Base-by-base conservation (phyloP, 139 green algal species). In the Desmodesmus armatus region DNA sequence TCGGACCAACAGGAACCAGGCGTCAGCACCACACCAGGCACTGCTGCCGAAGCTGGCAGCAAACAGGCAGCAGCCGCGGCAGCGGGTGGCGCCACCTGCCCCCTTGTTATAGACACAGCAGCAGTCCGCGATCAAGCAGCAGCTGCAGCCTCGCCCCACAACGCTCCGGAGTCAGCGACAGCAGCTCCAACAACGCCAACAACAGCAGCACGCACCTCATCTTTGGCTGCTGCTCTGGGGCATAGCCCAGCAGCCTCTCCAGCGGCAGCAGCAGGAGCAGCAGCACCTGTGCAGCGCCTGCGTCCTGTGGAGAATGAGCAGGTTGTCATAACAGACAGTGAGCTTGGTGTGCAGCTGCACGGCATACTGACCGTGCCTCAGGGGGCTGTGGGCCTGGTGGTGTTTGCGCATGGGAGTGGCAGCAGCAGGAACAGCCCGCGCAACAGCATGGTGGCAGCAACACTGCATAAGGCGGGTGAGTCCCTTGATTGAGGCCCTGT, bases 391-490 rank as follows among this genome's bases (percentile, higher is more conserved):
- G 85, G 78, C 47, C 33, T 82, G 35, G 77, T 81, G 2, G 53
- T 86, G 5, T 85, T 86, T 85, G 85, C 78, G 41, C 75, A 88
- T 53, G 85, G 74, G 70, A 89, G 85, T 67, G 78, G 85, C 69
- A 86, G 69, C 70, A 89, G 88, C 65, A 83, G 84, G 65, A 44
- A 74, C 47, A 80, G 75, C 63, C 84, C 84, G 3, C 25, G 84
- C 6, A 88, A 88, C 74, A 71, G 44, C 17, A 35, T 65, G 53
- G 83, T 87, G 73, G 83, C 83, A 7, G 31, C 49, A 25, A 41
- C 37, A 43, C 80, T 86, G 23, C 80, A 86, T 33, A 44, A 43
- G n/a, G 78, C 78, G 65, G 78, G 78, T 84, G 40, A 60, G 76
- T 5, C 4, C 19, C 31, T 17, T 13, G 23, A 31, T 15, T 35